Evolutionary conservation across 2,329 filamentous ascomycete genomes (phyloP).

Genomic region (Thermothelomyces thermophilus): DNA sequence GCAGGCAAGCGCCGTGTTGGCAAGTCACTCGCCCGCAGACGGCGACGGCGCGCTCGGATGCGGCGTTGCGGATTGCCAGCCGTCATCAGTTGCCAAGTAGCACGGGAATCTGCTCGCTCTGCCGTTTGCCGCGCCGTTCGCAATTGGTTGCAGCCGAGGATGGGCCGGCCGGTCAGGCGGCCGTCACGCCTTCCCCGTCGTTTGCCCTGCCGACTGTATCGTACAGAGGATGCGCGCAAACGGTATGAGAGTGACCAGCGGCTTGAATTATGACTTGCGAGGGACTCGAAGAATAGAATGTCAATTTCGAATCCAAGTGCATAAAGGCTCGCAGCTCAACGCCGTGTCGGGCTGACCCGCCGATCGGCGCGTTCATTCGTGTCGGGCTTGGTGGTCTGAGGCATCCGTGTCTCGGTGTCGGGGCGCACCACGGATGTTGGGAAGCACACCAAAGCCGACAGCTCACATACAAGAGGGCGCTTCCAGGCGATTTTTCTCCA

Average conservation of each 20-base stretch:
- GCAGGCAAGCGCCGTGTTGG: constrained; percentile 4
- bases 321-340: neutral
- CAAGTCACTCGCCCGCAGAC: neutral
- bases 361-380: constrained; percentile 17
- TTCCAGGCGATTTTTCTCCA: too few relatives aligned
- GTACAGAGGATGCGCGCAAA: neutral
- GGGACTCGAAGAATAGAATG: neutral
- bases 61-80: neutral
- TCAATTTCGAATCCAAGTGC: too few relatives aligned
- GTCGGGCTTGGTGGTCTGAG: constrained; percentile 13
- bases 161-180: constrained; percentile 4
- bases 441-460: neutral
- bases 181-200: neutral
- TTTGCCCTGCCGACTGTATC: neutral
- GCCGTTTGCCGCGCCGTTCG: neutral
- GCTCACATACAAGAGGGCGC: neutral
- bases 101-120: neutral
- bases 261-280: neutral
- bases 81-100: neutral
- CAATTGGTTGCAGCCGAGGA: neutral
- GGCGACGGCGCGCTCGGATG: neutral
- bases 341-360: constrained; percentile 7
- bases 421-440: neutral
- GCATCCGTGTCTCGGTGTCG: constrained; percentile 18
- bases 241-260: neutral